These are phyloP conservation scores for Aspergillus chevalieri DNA, from an alignment of 2,329 filamentous ascomycete species.

Conservation along the genomic window DNA sequence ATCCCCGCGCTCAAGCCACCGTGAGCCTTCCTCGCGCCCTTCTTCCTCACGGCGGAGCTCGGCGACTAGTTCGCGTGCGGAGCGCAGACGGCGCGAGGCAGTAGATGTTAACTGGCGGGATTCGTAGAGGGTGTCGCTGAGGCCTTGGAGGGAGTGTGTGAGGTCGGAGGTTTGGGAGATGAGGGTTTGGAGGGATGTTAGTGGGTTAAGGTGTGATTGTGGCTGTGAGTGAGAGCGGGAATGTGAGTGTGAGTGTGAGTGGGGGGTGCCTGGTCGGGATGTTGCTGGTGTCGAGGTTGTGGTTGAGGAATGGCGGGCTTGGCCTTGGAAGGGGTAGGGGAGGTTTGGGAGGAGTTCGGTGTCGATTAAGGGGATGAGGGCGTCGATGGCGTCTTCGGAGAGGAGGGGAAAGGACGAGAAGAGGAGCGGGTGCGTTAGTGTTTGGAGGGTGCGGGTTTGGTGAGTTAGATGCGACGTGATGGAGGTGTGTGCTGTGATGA, in stretches of 20 bases:
- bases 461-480: conserved; percentile 55
- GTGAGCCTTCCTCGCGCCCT: conserved; percentile 70
- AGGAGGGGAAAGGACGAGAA: conserved; percentile 52
- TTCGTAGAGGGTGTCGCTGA: conserved; percentile 92
- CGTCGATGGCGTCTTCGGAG: conserved; percentile 50
- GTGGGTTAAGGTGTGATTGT: conserved; percentile 35
- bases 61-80: conserved; percentile 74
- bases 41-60: conserved; percentile 83
- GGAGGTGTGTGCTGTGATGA: conserved; percentile 54
- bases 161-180: conserved; percentile 67
- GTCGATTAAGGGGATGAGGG: conserved; percentile 52
- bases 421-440: conserved; percentile 52
- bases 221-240: conserved; percentile 17
- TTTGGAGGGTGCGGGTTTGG: conserved; percentile 55
- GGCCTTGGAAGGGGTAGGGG: conserved; percentile 40
- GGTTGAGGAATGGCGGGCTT: conserved; percentile 8
- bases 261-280: neutral
- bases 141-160: conserved; percentile 72
- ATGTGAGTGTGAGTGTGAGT: conserved; percentile 24
- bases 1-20: conserved; percentile 73
- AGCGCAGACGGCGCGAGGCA: conserved; percentile 71
- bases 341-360: conserved; percentile 47
- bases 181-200: conserved; percentile 62
- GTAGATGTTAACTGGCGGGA: conserved; percentile 79
- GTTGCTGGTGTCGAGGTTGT: neutral